phyloP scores from a whole-genome alignment of 1,284 basidiomycete genomes.

The Melanopsichium pennsylvanicum region DNA sequence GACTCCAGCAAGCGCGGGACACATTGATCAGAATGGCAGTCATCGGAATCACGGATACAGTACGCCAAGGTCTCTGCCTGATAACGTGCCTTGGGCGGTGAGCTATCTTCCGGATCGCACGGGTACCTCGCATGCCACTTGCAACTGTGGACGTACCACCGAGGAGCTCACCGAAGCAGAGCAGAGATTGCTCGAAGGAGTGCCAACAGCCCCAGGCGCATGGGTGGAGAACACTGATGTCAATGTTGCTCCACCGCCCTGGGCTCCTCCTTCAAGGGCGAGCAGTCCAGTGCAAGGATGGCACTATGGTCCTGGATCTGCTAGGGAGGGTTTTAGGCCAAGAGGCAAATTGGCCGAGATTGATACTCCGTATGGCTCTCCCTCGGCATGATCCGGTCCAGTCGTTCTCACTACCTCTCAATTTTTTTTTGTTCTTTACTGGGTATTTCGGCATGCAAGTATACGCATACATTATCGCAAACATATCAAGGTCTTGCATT shows the following conservation, averaged over 20 bases:
- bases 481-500: too few species aligned
- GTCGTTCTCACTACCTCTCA: too few species aligned
- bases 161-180: slow-evolving; percentile 60
- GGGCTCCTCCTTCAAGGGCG: slow-evolving; percentile 57
- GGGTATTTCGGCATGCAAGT: too few species aligned
- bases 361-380: slow-evolving; percentile 37
- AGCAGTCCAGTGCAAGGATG: slow-evolving; percentile 48
- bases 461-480: too few species aligned
- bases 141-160: slow-evolving; percentile 61
- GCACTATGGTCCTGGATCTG: slow-evolving; percentile 24
- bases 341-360: slow-evolving; percentile 43
- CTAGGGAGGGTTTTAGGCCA: slow-evolving; percentile 37
- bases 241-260: slow-evolving; percentile 51
- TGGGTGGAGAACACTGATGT: slow-evolving; percentile 49
- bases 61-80: slow-evolving; percentile 53
- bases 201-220: slow-evolving; percentile 60
- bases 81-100: slow-evolving; percentile 60
- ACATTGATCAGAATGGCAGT: slow-evolving; percentile 44
- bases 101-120: slow-evolving; percentile 57
- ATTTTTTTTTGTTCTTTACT: too few species aligned
- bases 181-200: slow-evolving; percentile 57
- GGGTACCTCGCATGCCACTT: slow-evolving; percentile 56
- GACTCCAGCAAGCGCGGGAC: slow-evolving; percentile 43
- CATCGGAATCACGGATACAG: slow-evolving; percentile 36
- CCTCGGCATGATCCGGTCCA: slow-evolving; percentile 4